These are phyloP conservation scores for Neopestalotiopsis sp. DNA, from an alignment of 2,329 filamentous ascomycete species.

Conservation along the genomic window DNA sequence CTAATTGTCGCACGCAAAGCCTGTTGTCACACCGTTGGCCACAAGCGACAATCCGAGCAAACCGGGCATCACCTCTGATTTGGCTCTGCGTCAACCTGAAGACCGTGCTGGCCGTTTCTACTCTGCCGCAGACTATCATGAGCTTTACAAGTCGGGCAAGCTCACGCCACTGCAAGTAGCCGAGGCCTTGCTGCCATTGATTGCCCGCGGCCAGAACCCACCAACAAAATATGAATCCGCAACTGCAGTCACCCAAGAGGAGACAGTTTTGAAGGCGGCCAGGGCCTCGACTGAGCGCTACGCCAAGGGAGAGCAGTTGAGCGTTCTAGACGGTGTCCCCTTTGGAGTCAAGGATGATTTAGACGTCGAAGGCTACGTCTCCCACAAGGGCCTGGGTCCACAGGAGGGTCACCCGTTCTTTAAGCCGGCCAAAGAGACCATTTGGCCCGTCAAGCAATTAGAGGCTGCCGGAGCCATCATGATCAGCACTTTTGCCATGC, in stretches of 20 bases:
- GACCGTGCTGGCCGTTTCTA: conserved; percentile 61
- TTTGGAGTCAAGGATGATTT: conserved; percentile 86
- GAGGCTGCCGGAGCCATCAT: conserved; percentile 77
- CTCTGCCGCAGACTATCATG: conserved; percentile 78
- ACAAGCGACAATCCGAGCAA: conserved; percentile 36
- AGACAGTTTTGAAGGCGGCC: conserved; percentile 71
- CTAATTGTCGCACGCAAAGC: conserved; percentile 42
- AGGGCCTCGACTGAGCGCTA: conserved; percentile 76
- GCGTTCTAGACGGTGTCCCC: conserved; percentile 81
- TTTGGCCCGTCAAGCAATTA: conserved; percentile 74
- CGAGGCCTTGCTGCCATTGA: conserved; percentile 73
- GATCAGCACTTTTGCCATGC: conserved; percentile 80
- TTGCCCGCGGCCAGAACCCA: conserved; percentile 62
- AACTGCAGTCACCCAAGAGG: conserved; percentile 71
- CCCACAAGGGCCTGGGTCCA: conserved; percentile 67
- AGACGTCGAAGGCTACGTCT: conserved; percentile 72
- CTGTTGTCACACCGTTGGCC: conserved; percentile 60
- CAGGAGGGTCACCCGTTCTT: conserved; percentile 59
- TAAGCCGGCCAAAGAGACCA: conserved; percentile 59
- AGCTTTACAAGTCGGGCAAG: conserved; percentile 72
- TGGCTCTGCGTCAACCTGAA: conserved; percentile 46
- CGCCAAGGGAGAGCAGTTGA: conserved; percentile 66
- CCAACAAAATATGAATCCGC: conserved; percentile 70
- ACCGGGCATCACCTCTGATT: conserved; percentile 47
- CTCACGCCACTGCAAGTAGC: conserved; percentile 76